Evolutionary conservation across 192 early-diverging fungal species (phyloP), one percentile per base, ranked within the genome.

Genomic region (Coemansia sp.): DNA sequence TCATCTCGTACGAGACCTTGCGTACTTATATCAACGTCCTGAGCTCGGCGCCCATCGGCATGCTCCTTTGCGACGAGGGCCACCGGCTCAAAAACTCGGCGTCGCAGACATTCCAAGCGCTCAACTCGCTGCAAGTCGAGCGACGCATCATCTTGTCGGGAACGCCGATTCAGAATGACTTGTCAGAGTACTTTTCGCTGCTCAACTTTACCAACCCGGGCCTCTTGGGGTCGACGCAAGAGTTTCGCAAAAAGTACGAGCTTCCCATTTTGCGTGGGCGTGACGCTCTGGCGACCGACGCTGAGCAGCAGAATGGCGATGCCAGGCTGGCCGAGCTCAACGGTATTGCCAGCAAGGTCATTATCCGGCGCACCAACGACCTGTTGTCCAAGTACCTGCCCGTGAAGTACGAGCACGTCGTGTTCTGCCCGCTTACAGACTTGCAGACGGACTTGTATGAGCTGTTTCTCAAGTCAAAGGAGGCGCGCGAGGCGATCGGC

Each of bases 1-100:
- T 99, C 39, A 95, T 99, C 51, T 98, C 96, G 3, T 99, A 99
- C 66, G 98, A 99, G 82, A 93, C 93, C 24, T 77, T 99, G 58
- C 89, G 98, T 36, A 83, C 87, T 4, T 92, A 98, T 67, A 87
- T 91, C 3, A 76, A 83, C 9, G 85, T 91, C n/a, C 71, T 99
- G 8, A 71, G 84, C 4, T 89, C 91, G 10, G 86, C 91, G 3
- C 92, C 94, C 25, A 92, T 98, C 60, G 98, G 98, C 14, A 62
- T 99, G 36, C 77, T 99, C 53, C 68, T 99, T 19, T 99, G 98
- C 64, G 98, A 99, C 68, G 98, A 99, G 80, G 98, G 96, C 1
- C 96, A 98, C 80, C 85, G 96, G 29, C 70, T 99, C 29, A 98
- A 99, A 68, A 98, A 99, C 80, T 86, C 90, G 41, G 82, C 87